phyloP scores from a whole-genome alignment of 2,329 filamentous ascomycete species.

The Fusarium tupiense region DNA sequence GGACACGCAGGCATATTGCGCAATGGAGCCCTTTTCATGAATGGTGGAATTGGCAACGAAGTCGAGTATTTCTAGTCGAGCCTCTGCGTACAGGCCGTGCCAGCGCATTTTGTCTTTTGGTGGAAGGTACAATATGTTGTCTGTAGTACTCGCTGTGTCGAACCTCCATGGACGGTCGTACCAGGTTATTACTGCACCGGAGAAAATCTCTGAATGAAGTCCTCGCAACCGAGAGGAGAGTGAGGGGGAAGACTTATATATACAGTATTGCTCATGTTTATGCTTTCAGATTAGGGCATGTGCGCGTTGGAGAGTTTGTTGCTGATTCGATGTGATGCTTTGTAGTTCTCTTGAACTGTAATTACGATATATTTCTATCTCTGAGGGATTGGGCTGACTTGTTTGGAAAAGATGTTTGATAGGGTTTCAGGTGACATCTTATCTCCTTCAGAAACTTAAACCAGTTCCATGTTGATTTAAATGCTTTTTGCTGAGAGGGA shows the following conservation, averaged over 20 bases:
- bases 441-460: no score
- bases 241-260: no score
- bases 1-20: not conserved
- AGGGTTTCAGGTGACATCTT: no score
- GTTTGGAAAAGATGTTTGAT: no score
- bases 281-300: not conserved
- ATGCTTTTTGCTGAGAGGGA: no score
- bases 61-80: not conserved
- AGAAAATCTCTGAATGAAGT: not conserved
- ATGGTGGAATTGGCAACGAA: not conserved
- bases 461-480: no score
- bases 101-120: fast-evolving
- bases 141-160: not conserved
- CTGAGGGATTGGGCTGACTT: no score
- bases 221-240: fast-evolving
- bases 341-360: no score
- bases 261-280: fast-evolving
- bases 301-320: not conserved
- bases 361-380: no score
- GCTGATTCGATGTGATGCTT: no score
- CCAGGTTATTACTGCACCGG: no score
- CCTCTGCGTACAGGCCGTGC: not conserved
- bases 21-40: not conserved
- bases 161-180: no score
- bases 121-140: not conserved